Evolutionary conservation across 2,329 filamentous ascomycete genomes (phyloP), one percentile per base, ranked within the genome.

Genomic region (Aspergillus puulaauensis): DNA sequence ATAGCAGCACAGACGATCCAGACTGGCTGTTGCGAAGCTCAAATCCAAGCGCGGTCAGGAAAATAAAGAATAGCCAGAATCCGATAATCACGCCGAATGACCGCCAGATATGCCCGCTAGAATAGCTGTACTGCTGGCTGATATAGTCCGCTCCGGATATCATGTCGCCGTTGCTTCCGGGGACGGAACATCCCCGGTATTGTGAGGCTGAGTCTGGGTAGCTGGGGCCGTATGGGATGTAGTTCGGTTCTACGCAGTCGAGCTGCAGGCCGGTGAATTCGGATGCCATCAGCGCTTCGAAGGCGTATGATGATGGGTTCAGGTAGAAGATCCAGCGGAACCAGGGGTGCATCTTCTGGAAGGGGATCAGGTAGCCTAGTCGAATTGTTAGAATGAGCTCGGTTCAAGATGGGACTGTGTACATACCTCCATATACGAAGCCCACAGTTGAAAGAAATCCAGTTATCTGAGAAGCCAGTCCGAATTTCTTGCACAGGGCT

Each of bases 61-160:
- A 73, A 6, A 96, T 80, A 77, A 96, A 96, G 62, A 85, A 87
- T 31, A 86, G 73, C 65, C 93, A 92, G 51, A 96, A 82, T 0
- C 82, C 86, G 6, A 91, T 68, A 60, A 95, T 85, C 56, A 96
- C 90, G 2, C 89, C 90, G 72, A 88, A 91, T 74, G 93, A 91
- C 6, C 85, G 77, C 86, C 86, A 88, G 2, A 87, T 74, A 61
- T 87, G 84, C 1, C 75, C 71, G 4, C 77, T 71, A 0, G 77
- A 81, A 62, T 87, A 87, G 2, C 69, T 75, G 63, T 81, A 87
- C 3, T 83, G 78, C 3, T 78, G 74, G 11, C 73, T 57, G 27
- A 86, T 82, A 61, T 86, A 87, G 37, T 76, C 73, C 0, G 77
- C 76, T 0, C 86, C 86, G 23, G 71, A 70, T 5, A 88, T 73